Base-by-base conservation (phyloP, 305 asterid genomes). In the Plantago rigida region DNA sequence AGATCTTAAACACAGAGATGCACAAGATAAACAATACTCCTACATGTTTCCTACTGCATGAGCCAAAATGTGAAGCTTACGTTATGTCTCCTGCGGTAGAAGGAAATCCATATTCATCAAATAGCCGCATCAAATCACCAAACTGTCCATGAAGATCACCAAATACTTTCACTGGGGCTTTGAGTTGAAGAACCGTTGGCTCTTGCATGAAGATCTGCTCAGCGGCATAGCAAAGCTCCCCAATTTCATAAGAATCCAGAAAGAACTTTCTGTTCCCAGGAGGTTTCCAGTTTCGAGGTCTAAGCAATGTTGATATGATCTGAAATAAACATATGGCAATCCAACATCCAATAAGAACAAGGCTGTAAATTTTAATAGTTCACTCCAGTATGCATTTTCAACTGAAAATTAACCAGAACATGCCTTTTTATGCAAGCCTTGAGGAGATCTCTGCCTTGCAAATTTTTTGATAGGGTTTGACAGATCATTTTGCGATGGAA, bases 111-210 rank as follows among this genome's bases (percentile, higher is more conserved):
- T 93, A 93, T 84, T 93, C 99, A 73, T 93, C 99, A 75, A 93
- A 93, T 34, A 93, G 94, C 54, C 99, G 82, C 97, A 93, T 89
- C 64, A 93, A 70, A 75, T 93, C 99, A 76, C 96, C 96, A 74
- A 93, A 93, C 81, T 93, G 99, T 58, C 99, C 99, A 65, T 93
- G 99, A 60, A 93, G 97, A 83, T 93, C 99, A 66, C 99, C 99
- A 45, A 93, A 93, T 60, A 93, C 94, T 81, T 93, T 93, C 62
- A 93, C 76, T 46, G 99, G 99, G 74, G 99, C 97, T 81, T 87
- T 93, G 73, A 93, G 70, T 76, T 93, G 97, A 72, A 93, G 99
- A 75, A 93, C 99, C 3, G 99, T 89, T 28, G 81, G 88, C 81
- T 89, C 99, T 31, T 87, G 87, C 96, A 85, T 85, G 82, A 93